Base-by-base conservation (phyloP, 345 rosid species). In the Populus tremula region DNA sequence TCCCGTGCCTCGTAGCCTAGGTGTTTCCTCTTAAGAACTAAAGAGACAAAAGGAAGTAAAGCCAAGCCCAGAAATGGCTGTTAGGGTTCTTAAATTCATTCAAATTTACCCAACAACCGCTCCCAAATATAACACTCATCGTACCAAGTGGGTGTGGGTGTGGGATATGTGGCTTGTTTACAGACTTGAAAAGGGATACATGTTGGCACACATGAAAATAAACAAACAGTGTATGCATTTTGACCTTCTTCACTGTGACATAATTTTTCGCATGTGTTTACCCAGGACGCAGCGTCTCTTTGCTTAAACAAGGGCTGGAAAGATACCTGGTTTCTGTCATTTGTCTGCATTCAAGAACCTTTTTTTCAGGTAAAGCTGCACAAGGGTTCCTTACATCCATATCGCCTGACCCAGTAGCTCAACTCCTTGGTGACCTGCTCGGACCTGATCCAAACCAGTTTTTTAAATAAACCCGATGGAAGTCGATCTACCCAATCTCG, bases 311-410 rank as follows among this genome's bases (percentile, higher is more conserved):
- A 25, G 25, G 21, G 25, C 41, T 56, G 59, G 74, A 78, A 80
- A 73, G 45, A 17, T 35, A 50, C 12, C 69, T 70, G 43, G 33
- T 27, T 69, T 35, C 11, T 65, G 78, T 76, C 10, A 27, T 39
- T 38, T 73, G 63, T 72, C 82, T 17, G 76, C 67, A 67, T 76
- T 63, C 35, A 59, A 81, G 75, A 65, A 62, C 62, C 66, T 64
- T 38, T 76, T 80, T 49, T 31, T 54, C 74, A 72, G 53, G 39
- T 53, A 63, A 80, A 63, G 80, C 49, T 61, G 62, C n/a, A 69
- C 25, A 72, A 78, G 70, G 38, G 45, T 64, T 21, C 49, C 35
- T 33, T 33, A 33, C 35, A 33, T 33, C 35, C 35, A 4, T 33
- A 3, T 33, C 35, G 27, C 27, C 27, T 27, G 27, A 27, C 27